phyloP scores from a whole-genome alignment of 2,329 filamentous ascomycete genomes.

The Penicillium sp. region DNA sequence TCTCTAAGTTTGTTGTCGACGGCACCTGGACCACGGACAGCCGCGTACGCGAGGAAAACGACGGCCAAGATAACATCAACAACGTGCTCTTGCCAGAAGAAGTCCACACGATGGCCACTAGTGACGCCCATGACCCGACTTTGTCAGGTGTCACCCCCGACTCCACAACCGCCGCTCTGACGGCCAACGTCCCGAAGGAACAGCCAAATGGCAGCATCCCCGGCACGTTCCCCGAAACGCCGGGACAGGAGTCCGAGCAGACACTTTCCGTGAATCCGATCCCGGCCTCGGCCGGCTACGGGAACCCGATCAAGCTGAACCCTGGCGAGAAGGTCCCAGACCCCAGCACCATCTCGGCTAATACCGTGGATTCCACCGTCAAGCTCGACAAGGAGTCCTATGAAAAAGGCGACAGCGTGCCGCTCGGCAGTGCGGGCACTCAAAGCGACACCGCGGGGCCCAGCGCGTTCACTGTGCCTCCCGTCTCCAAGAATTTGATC shows the following conservation, averaged over 20 bases:
- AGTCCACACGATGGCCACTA: conserved; percentile 47
- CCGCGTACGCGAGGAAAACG: conserved; percentile 75
- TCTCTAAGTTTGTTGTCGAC: conserved; percentile 83
- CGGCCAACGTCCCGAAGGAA: conserved; percentile 60
- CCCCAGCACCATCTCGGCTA: conserved; percentile 59
- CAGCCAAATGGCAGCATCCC: conserved; percentile 50
- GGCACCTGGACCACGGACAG: conserved; percentile 83
- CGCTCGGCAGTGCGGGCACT: conserved; percentile 46
- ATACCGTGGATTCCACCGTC: conserved; percentile 66
- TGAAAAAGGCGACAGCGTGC: conserved; percentile 63
- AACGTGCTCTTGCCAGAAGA: conserved; percentile 80
- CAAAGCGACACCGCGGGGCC: conserved; percentile 38
- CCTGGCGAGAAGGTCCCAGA: conserved; percentile 80
- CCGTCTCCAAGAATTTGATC: conserved; percentile 63
- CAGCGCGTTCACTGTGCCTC: conserved; percentile 51
- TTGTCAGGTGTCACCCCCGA: conserved; percentile 66
- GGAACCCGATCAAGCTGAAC: conserved; percentile 76
- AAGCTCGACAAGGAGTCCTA: conserved; percentile 79
- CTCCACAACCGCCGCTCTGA: conserved; percentile 64
- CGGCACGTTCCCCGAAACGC: conserved; percentile 71
- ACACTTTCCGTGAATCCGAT: conserved; percentile 54
- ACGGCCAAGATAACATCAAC: conserved; percentile 82
- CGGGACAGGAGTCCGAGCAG: conserved; percentile 50
- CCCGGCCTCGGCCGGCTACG: conserved; percentile 55
- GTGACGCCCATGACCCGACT: conserved; percentile 11